Conservation (phyloP, 2,329 filamentous ascomycete genomes). For the Sclerotinia sclerotiorum region DNA sequence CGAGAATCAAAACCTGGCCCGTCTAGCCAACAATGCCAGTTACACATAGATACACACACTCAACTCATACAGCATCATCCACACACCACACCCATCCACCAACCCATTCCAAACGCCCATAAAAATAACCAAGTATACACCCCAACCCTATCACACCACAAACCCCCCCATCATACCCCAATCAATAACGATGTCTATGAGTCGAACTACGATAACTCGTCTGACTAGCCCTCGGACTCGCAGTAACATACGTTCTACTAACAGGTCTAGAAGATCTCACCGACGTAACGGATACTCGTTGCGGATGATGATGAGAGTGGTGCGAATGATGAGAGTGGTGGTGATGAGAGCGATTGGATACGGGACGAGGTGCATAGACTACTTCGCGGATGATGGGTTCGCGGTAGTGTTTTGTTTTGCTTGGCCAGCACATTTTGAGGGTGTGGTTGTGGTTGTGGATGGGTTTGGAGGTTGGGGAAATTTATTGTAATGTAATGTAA, state of each 20-base stretch:
- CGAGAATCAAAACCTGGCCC: neutral
- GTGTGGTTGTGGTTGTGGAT: too few relatives aligned
- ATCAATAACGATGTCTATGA: neutral
- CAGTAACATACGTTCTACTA: neutral
- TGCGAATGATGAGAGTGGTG: neutral
- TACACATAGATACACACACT: neutral
- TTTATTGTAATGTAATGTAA: too few relatives aligned
- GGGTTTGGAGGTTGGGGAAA: neutral
- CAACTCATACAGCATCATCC: too few relatives aligned
- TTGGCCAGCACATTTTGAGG: constrained; percentile 16
- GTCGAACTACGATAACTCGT: constrained; percentile 8
- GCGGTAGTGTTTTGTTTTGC: constrained; percentile 8
- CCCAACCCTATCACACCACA: too few relatives aligned
- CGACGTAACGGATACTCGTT: neutral
- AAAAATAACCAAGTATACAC: neutral
- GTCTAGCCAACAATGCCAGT: neutral
- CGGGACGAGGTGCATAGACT: constrained; percentile 10
- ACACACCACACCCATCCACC: neutral
- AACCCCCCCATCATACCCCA: too few relatives aligned
- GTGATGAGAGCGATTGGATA: constrained; percentile 2
- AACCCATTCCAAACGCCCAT: neutral
- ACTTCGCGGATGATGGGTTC: constrained; percentile 13
- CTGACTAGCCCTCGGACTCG: constrained; percentile 9
- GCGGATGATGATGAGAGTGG: constrained; percentile 5
- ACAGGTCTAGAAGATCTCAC: constrained; percentile 3